Evolutionary conservation across 2,329 filamentous ascomycete genomes (phyloP), one percentile per base, ranked within the genome.

Genomic region (Elsinoe ampelina): DNA sequence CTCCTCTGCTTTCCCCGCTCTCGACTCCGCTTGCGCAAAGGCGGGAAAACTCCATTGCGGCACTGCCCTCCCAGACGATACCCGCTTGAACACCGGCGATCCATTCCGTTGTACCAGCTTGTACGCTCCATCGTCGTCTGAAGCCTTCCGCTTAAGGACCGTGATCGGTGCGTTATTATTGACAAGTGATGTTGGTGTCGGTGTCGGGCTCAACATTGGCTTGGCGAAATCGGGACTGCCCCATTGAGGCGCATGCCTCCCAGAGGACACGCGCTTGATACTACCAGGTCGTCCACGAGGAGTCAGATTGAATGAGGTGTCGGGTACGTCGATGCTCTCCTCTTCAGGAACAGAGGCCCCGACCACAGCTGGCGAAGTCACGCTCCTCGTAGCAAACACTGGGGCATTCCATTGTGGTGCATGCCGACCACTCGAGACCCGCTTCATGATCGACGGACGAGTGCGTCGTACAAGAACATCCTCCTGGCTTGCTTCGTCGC

Each of bases 341-440:
- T 48, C 42, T 47, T 32, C 20, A 4, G 42, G n/a, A 11, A 19
- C 26, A 2, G 20, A 22, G 7, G 20, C 15, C 2, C 15, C 26
- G n/a, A 51, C 8, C 5, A 19, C 17, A 6, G 26, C n/a, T 4
- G 47, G 26, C 11, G 47, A 36, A 13, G 47, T 51, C n/a, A 36
- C 32, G 47, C 47, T 36, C 26, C 47, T 22, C 12, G 26, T 35
- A 13, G n/a, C 26, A 12, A 32, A 51, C 19, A n/a, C 32, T 6
- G 47, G 47, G 10, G 26, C 26, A 19, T n/a, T 51, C 47, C 47
- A 51, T 19, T 51, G 47, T n/a, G 47, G 47, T 2, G 47, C 47
- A 34, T 35, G 32, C 15, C 47, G 10, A 10, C 47, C 47, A 19
- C 47, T 51, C 6, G 47, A 36, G 7, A 36, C 32, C 4, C 47